Evolutionary conservation across 208 protist species (phyloP).

Genomic region (Wallacemonas rigidus): DNA sequence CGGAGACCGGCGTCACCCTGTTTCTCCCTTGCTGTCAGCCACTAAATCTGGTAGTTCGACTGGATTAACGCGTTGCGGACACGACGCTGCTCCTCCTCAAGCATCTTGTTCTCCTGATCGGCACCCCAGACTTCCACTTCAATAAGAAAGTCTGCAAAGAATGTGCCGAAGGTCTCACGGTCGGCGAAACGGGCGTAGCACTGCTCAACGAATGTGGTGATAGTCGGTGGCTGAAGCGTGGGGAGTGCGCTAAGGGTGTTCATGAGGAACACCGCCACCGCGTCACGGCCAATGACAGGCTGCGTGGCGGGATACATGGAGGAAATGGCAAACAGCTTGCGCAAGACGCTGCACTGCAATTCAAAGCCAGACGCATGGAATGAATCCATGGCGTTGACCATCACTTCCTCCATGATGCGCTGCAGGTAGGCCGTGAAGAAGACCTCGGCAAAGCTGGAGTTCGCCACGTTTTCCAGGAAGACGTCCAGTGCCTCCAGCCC

Average conservation of each 20-base stretch:
- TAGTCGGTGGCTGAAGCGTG: constrained; percentile 53
- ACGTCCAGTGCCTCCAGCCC: constrained; percentile 93
- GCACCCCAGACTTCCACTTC: constrained; percentile 87
- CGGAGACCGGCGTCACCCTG: neutral
- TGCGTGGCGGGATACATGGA: constrained; percentile 50
- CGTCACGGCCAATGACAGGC: constrained; percentile 57
- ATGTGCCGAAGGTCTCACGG: constrained; percentile 42
- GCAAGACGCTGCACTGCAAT: constrained; percentile 73
- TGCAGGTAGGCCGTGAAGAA: constrained; percentile 83
- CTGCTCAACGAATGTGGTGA: constrained; percentile 51
- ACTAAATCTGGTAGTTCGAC: neutral
- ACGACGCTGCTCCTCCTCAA: constrained; percentile 43
- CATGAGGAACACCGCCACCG: constrained; percentile 54
- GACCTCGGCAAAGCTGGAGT: constrained; percentile 51
- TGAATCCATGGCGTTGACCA: constrained; percentile 81
- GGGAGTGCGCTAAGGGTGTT: constrained; percentile 65
- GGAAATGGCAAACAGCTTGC: constrained; percentile 72
- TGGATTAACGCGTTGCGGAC: neutral
- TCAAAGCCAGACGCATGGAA: constrained; percentile 82
- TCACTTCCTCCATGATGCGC: constrained; percentile 80
- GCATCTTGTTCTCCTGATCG: constrained; percentile 82
- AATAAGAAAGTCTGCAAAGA: constrained; percentile 84
- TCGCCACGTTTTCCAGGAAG: constrained; percentile 86
- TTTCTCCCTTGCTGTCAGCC: neutral
- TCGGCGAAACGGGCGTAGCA: constrained; percentile 52